Base-by-base conservation (phyloP, 495 filamentous ascomycete genomes). In the Penicillium macrosclerotiorum region DNA sequence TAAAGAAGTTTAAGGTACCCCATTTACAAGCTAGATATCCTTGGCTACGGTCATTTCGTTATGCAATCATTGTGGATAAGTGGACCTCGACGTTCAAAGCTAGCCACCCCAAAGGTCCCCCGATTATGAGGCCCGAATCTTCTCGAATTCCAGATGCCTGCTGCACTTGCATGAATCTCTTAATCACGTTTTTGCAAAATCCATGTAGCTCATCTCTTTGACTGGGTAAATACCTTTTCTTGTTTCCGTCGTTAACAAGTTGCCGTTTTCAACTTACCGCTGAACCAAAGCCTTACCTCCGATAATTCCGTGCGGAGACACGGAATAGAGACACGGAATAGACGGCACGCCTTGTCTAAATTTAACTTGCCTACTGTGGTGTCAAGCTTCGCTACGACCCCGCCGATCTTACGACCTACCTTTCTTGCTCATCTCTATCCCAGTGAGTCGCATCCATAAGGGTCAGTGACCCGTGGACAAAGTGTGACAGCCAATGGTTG, bases 291-390 rank as follows among this genome's bases (percentile, higher is more conserved):
- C n/a, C n/a, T n/a, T n/a, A n/a, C n/a, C n/a, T n/a, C n/a, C n/a
- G n/a, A n/a, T n/a, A n/a, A n/a, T n/a, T n/a, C n/a, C n/a, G n/a
- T n/a, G n/a, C n/a, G n/a, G 16, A 18, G 27, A 42, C 33, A 29
- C 7, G 26, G 37, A 30, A 37, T 16, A 37, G 45, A 37, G 37
- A 41, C 38, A 24, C 37, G 45, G 37, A 24, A 42, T n/a, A 12
- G 20, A 9, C 45, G 30, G 37, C 30, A 27, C 29, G 36, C 36
- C 45, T 13, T n/a, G 42, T 42, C 46, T 49, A 49, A 29, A 49
- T 18, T 42, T 49, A 49, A 37, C 46, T 7, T 17, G 26, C 24
- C 12, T 31, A 20, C 22, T 17, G 23, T 20, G 8, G 14, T 37
- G 24, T 45, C 3, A 36, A 44, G 13, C n/a, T 27, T 18, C 25